Percentiles rank a stretch among this genome's conserved stretches.
Conservation (phyloP, 2,329 filamentous ascomycete genomes). For the Colletotrichum costaricense region DNA sequence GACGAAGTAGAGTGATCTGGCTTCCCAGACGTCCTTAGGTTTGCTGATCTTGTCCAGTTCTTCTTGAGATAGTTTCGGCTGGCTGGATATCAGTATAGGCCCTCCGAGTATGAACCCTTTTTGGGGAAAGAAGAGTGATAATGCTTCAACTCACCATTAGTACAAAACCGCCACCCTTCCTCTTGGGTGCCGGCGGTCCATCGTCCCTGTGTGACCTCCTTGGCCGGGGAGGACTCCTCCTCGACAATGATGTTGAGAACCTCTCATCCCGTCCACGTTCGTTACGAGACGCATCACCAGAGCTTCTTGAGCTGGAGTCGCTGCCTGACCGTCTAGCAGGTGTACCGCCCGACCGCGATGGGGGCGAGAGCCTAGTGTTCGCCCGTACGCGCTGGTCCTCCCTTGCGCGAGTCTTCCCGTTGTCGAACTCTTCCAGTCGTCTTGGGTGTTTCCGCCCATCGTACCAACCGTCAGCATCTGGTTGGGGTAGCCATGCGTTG, state of each 20-base stretch:
- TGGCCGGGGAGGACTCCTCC: neutral
- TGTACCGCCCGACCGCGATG: neutral
- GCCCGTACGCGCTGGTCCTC: neutral
- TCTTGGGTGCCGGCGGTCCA: neutral
- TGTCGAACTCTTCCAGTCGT: neutral
- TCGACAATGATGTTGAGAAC: neutral
- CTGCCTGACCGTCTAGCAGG: neutral
- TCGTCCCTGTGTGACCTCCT: neutral
- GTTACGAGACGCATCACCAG: neutral
- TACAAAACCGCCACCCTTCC: neutral
- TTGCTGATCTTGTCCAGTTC: slow-evolving; percentile 22
- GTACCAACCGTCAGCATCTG: neutral
- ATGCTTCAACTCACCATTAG: neutral
- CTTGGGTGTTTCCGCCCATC: slow-evolving; percentile 1
- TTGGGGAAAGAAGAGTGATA: neutral
- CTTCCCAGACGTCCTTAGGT: slow-evolving; percentile 5
- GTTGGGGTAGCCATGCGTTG: slow-evolving; percentile 5
- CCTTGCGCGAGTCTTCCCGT: neutral
- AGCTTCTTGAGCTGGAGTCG: neutral
- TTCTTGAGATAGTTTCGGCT: slow-evolving; percentile 16
- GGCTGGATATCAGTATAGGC: neutral
- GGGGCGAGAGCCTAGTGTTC: neutral
- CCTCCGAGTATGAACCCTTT: neutral
- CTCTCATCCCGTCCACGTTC: neutral
- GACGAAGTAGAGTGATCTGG: slow-evolving; percentile 19